These are phyloP conservation scores for Fraxinus velutina DNA, from an alignment of 305 asterid genomes.

Conservation along the genomic window DNA sequence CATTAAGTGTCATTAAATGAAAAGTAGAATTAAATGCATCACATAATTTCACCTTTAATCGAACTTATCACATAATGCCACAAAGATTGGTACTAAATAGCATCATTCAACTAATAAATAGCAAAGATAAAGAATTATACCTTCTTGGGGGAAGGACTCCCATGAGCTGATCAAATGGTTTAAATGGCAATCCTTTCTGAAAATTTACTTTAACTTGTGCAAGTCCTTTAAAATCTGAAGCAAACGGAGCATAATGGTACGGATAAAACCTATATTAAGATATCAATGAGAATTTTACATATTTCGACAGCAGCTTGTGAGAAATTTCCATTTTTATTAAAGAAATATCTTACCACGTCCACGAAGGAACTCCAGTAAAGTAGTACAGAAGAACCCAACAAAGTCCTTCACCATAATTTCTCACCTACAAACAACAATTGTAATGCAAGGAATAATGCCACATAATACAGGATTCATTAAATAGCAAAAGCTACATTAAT, in stretches of 20 bases:
- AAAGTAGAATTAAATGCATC: not conserved
- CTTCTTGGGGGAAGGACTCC: constrained; percentile 59
- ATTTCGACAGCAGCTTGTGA: not conserved
- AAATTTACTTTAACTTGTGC: constrained; percentile 36
- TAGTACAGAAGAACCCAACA: constrained; percentile 54
- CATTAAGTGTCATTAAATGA: not conserved
- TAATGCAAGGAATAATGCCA: not conserved
- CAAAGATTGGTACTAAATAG: not conserved
- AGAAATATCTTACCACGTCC: constrained; percentile 44
- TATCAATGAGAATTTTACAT: not conserved
- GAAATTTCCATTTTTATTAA: not conserved
- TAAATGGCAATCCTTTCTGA: constrained; percentile 45
- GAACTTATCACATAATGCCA: not conserved
- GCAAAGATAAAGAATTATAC: constrained; percentile 18
- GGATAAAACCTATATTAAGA: constrained; percentile 43
- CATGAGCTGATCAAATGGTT: constrained; percentile 61
- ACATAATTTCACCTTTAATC: not conserved
- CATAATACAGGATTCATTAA: not conserved
- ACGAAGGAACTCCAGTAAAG: constrained; percentile 55
- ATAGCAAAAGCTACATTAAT: not conserved
- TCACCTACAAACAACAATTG: constrained; percentile 31
- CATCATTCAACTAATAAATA: not conserved
- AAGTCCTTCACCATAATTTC: constrained; percentile 48
- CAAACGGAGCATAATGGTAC: constrained; percentile 45
- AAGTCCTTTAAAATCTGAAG: constrained; percentile 50